Conservation (phyloP, 352 stramenopile species). For the Globisporangium canariense region DNA sequence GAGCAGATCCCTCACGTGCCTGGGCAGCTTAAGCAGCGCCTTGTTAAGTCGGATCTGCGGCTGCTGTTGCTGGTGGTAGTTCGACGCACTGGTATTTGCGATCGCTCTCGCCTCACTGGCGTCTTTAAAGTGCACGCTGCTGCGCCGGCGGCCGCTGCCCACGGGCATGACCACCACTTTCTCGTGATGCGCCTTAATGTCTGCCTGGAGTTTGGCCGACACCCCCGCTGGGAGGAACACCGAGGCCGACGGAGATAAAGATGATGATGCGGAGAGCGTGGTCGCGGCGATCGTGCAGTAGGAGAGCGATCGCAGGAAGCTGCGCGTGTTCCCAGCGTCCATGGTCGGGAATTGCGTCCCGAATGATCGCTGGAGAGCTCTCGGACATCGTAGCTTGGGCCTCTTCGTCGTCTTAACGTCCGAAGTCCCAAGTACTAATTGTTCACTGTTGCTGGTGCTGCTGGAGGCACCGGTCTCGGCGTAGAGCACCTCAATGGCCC, state of each 20-base stretch:
- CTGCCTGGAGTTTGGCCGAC: slow-evolving; percentile 3
- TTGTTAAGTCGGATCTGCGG: slow-evolving; percentile 30
- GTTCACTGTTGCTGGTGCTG: neutral
- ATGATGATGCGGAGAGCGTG: neutral
- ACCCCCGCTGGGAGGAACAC: slow-evolving; percentile 19
- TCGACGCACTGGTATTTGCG: neutral
- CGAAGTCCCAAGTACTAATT: neutral
- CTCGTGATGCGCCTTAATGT: slow-evolving; percentile 4
- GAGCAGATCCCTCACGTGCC: slow-evolving; percentile 30
- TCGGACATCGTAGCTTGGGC: neutral
- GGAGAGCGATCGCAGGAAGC: slow-evolving; percentile 33
- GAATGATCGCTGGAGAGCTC: slow-evolving; percentile 7
- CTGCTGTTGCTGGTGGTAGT: slow-evolving; percentile 13
- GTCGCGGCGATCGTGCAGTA: slow-evolving; percentile 41
- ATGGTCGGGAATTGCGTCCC: slow-evolving; percentile 33
- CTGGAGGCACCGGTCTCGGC: slow-evolving; percentile 21
- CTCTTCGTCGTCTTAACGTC: neutral
- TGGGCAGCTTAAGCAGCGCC: slow-evolving; percentile 29
- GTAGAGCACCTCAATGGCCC: slow-evolving; percentile 39
- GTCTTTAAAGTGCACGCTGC: slow-evolving; percentile 16
- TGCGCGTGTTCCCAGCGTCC: neutral
- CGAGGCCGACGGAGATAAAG: neutral
- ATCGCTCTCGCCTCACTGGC: neutral
- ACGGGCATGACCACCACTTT: slow-evolving; percentile 6
- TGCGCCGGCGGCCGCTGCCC: slow-evolving; percentile 27